Evolutionary conservation across 73 alveolate genomes (phyloP).

Genomic region (Effrenium voratum): DNA sequence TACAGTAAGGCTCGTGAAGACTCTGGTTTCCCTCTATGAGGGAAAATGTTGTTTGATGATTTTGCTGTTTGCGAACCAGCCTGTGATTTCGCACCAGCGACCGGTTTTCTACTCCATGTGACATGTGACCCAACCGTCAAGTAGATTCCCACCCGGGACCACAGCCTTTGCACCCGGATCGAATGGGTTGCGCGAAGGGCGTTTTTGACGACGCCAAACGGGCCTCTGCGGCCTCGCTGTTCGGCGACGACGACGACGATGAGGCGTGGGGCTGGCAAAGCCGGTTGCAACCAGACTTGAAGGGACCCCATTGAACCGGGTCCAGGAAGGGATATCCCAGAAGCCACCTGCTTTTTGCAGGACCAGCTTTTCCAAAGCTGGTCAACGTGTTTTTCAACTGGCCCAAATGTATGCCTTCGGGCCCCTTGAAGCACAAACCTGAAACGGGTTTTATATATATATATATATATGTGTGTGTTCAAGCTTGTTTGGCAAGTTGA

Average conservation of each 20-base stretch:
- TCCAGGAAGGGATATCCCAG: no score
- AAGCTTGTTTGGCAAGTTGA: no score
- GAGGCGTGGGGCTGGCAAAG: not conserved
- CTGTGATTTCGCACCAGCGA: not conserved
- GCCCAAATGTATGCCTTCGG: not conserved
- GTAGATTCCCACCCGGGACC: not conserved
- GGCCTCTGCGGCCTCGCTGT: not conserved
- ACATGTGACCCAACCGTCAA: not conserved
- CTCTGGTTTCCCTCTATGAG: no score
- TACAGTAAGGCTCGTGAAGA: no score
- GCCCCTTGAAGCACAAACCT: no score
- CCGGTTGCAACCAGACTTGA: not conserved
- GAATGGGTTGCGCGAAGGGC: conserved; percentile 17
- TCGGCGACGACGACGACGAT: conserved; percentile 79
- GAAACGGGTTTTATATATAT: no score
- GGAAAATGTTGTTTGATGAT: not conserved
- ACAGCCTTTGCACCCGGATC: not conserved
- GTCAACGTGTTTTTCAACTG: no score
- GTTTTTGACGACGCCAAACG: not conserved
- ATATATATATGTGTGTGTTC: no score
- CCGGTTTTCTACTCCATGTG: not conserved
- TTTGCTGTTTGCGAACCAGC: not conserved
- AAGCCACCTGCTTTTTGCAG: no score
- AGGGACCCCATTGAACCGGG: no score
- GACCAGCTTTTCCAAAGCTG: no score